A percentile compares a stretch with the other conserved stretches of the same genome.
Conservation (phyloP, 257 asterid genomes). For the Parsonsia alboflavescens region DNA sequence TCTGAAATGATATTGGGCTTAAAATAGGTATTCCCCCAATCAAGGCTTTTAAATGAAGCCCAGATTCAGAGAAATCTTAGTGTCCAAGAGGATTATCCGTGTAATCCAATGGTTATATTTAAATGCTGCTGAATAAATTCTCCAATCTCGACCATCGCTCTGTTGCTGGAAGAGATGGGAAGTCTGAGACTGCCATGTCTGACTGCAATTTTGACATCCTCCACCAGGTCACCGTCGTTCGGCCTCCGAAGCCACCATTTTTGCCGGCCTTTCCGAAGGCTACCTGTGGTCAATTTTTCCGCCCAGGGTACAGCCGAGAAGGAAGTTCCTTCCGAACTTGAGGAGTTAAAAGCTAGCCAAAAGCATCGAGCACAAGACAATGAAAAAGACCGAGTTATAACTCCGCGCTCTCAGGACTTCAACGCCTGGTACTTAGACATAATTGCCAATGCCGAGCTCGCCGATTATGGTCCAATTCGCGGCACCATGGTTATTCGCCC, state of each 20-base stretch:
- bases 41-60: no score
- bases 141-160: not conserved
- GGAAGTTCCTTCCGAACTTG: constrained; percentile 42
- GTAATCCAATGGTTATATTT: not conserved
- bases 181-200: constrained; percentile 72
- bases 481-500: constrained; percentile 99
- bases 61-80: not conserved
- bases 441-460: constrained; percentile 90
- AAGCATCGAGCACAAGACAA: constrained; percentile 34
- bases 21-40: no score
- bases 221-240: constrained; percentile 38
- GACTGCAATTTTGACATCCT: constrained; percentile 44
- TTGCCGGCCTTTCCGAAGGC: constrained; percentile 38
- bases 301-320: constrained; percentile 53
- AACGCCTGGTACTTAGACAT: constrained; percentile 94
- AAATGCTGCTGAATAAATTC: not conserved
- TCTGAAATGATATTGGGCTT: no score
- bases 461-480: constrained; percentile 99
- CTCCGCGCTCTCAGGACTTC: constrained; percentile 97
- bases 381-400: constrained; percentile 66
- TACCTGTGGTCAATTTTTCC: constrained; percentile 50
- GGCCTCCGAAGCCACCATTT: constrained; percentile 27
- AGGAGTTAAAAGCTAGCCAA: constrained; percentile 22
- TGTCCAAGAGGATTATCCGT: not conserved
- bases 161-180: constrained; percentile 38